Conservation (phyloP, 1,284 basidiomycete genomes). For the Ustilago tritici region DNA sequence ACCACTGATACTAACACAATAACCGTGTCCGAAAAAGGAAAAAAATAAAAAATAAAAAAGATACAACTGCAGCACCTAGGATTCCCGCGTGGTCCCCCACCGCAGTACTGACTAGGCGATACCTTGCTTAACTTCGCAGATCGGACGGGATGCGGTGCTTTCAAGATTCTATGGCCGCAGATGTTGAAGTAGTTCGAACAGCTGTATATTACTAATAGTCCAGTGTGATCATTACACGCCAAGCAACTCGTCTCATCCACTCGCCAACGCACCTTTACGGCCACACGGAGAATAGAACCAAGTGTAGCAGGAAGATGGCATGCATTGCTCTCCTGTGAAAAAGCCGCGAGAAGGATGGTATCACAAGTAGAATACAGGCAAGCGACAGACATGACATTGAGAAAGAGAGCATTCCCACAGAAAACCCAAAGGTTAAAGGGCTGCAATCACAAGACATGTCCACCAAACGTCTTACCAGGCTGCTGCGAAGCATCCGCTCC, state of each 20-base stretch:
- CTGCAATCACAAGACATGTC: conserved; percentile 34
- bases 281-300: too few relatives aligned
- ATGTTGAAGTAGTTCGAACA: conserved; percentile 63
- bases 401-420: background rate
- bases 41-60: background rate
- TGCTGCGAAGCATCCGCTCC: background rate
- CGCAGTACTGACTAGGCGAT: conserved; percentile 84
- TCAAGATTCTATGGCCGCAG: conserved; percentile 82
- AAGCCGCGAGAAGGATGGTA: background rate
- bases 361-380: background rate
- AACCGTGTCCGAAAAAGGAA: too few relatives aligned
- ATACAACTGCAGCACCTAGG: conserved; percentile 73
- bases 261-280: too few relatives aligned
- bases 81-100: conserved; percentile 86
- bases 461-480: conserved; percentile 34
- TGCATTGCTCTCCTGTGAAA: background rate
- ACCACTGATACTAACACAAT: conserved; percentile 2
- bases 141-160: conserved; percentile 84
- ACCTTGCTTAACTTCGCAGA: conserved; percentile 84
- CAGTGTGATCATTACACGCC: too few relatives aligned
- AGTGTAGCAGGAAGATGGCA: background rate
- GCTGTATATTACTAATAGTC: background rate
- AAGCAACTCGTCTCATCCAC: background rate
- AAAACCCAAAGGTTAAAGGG: background rate
- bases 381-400: background rate